Evolutionary conservation across 805 yeast species (phyloP), one percentile per base, ranked within the genome.

Genomic region (Wilhelminamyces savonicus): DNA sequence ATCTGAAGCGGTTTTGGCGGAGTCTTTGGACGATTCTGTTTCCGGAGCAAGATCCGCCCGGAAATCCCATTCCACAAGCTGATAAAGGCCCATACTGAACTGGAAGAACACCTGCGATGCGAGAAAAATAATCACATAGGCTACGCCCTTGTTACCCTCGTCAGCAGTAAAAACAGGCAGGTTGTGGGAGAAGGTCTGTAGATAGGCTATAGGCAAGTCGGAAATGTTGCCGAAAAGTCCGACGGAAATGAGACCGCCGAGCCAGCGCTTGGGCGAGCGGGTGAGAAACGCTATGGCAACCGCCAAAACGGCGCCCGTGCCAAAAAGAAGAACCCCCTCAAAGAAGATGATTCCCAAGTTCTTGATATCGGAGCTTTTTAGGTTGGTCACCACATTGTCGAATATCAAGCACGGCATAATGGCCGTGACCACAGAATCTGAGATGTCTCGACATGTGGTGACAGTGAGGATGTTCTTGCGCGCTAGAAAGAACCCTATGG

Each of bases 141-240:
- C 92, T 16, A 82, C 80, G 16, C 96, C 97, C 42, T 71, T 70
- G 31, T 74, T 67, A 21, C 84, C 85, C 37, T 82, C 76, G 4
- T 54, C 70, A 11, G 62, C 44, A 0, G 78, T 61, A 43, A 87
- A 78, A 6, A 64, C 43, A 5, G 69, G 59, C 2, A 74, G 62
- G 1, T 86, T 77, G 11, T 73, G 67, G 16, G 82, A 78, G 46
- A 85, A 57, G 3, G 90, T 80, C 45, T 79, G 85, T 21, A 78
- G 52, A 42, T 85, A 86, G 0, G 95, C 94, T 41, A 85, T 82
- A 0, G 95, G 95, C 32, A 85, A 63, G 56, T 85, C 95, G 11
- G 87, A 74, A 25, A 81, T 76, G 47, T 85, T 85, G 25, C 87
- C 88, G 46, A 84, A 74, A 18, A 82, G 61, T 0, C 90, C 86